Evolutionary conservation across 176 grass and related monocot genomes (phyloP).

Genomic region (Melocanna baccifera): DNA sequence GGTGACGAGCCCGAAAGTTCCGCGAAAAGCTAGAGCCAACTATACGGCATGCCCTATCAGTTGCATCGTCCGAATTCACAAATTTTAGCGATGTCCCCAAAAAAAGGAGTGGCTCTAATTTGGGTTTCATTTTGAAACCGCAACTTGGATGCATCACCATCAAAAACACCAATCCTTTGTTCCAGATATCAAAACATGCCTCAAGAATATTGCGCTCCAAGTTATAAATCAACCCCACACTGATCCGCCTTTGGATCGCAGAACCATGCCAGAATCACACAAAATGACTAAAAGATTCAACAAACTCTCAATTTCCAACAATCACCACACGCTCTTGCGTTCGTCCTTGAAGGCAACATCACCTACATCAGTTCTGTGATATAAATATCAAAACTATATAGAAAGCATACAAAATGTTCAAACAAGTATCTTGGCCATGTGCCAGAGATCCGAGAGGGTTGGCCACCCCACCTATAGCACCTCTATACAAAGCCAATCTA

Average conservation of each 20-base stretch:
- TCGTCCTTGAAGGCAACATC: not conserved
- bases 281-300: not conserved
- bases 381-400: constrained; percentile 34
- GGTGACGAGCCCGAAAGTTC: too few species aligned
- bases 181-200: not conserved
- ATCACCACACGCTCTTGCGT: constrained; percentile 21
- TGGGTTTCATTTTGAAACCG: not conserved
- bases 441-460: constrained; percentile 42
- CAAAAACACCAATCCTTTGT: not conserved
- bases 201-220: not conserved
- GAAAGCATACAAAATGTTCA: constrained; percentile 24
- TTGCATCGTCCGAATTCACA: not conserved
- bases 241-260: not conserved
- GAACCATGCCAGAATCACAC: not conserved
- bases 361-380: constrained; percentile 28
- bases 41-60: not conserved
- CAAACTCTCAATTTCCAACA: constrained; percentile 20
- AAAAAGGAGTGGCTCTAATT: not conserved
- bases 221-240: not conserved
- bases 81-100: too few species aligned
- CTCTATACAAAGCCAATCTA: constrained; percentile 58
- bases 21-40: too few species aligned
- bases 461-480: constrained; percentile 49
- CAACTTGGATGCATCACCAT: not conserved
- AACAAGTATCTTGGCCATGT: constrained; percentile 38